These are phyloP conservation scores for Emydomyces testavorans DNA, from an alignment of 2,329 filamentous ascomycete species.

Conservation along the genomic window DNA sequence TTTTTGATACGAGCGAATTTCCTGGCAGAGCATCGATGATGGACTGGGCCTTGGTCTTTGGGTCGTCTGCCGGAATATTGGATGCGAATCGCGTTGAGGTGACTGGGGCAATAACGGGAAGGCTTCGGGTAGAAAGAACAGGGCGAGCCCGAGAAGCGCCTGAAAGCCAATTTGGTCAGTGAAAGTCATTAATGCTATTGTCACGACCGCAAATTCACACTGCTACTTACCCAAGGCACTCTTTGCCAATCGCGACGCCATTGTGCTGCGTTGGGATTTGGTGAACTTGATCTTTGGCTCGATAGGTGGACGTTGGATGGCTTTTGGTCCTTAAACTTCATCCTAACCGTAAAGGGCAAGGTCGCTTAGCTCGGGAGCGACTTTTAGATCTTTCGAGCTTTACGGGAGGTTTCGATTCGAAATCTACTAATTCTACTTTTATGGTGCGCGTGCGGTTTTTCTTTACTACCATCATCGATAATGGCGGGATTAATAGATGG, in stretches of 20 bases:
- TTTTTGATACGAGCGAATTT: conserved; percentile 86
- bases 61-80: conserved; percentile 71
- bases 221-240: conserved; percentile 74
- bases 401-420: not conserved
- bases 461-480: too few relatives aligned
- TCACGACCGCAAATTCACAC: conserved; percentile 9
- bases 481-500: conserved; percentile 24
- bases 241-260: conserved; percentile 96
- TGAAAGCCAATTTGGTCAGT: conserved; percentile 33
- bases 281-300: conserved; percentile 26
- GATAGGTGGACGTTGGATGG: conserved; percentile 14
- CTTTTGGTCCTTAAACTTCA: conserved; percentile 8
- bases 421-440: too few relatives aligned
- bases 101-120: conserved; percentile 63
- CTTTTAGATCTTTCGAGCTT: not conserved
- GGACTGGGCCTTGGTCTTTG: conserved; percentile 93
- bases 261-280: conserved; percentile 49
- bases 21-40: conserved; percentile 89
- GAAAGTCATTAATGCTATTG: not conserved
- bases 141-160: conserved; percentile 87
- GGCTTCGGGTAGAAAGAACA: conserved; percentile 59
- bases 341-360: conserved; percentile 10
- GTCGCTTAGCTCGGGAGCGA: conserved; percentile 16
- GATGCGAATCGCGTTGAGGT: conserved; percentile 59
- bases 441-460: too few relatives aligned